Percentiles rank a stretch among this genome's conserved stretches.
Conservation (phyloP, 768 basidiomycete genomes). For the Auricularia auricula-judae region DNA sequence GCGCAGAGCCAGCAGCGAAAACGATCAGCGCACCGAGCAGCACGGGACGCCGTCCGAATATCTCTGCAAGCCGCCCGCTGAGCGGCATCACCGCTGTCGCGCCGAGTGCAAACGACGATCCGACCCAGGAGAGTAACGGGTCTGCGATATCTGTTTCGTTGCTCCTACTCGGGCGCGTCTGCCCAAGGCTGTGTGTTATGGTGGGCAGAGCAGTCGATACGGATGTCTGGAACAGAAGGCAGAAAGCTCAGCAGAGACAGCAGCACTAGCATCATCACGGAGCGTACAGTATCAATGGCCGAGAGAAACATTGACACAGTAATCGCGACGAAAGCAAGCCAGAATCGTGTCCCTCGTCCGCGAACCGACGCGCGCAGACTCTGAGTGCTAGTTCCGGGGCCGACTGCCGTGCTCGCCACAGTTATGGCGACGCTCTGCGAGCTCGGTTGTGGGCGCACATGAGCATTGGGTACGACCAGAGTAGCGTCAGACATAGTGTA, state of each 20-base stretch:
- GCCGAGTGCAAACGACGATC: constrained; percentile 12
- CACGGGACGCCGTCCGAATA: constrained; percentile 22
- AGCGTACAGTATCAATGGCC: background rate
- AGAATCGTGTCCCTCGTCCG: background rate
- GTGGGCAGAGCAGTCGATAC: constrained; percentile 21
- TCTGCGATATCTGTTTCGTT: background rate
- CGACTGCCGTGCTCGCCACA: background rate
- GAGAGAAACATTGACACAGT: background rate
- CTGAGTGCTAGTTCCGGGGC: background rate
- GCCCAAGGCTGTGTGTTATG: constrained; percentile 26
- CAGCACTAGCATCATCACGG: background rate
- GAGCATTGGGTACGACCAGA: too few relatives aligned
- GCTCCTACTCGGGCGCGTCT: constrained; percentile 9
- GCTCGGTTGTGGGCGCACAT: too few relatives aligned
- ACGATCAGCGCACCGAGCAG: constrained; percentile 13
- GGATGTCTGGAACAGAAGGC: constrained; percentile 4
- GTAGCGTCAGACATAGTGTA: too few relatives aligned
- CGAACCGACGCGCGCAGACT: background rate
- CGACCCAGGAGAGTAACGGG: constrained; percentile 8
- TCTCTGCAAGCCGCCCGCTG: constrained; percentile 21
- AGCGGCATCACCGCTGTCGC: constrained; percentile 23
- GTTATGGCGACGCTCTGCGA: too few relatives aligned
- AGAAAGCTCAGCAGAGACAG: background rate
- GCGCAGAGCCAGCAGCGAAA: constrained; percentile 20
- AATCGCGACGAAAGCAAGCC: background rate